Base-by-base conservation (phyloP, 2,329 filamentous ascomycete genomes). In the Periconia macrospinosa region DNA sequence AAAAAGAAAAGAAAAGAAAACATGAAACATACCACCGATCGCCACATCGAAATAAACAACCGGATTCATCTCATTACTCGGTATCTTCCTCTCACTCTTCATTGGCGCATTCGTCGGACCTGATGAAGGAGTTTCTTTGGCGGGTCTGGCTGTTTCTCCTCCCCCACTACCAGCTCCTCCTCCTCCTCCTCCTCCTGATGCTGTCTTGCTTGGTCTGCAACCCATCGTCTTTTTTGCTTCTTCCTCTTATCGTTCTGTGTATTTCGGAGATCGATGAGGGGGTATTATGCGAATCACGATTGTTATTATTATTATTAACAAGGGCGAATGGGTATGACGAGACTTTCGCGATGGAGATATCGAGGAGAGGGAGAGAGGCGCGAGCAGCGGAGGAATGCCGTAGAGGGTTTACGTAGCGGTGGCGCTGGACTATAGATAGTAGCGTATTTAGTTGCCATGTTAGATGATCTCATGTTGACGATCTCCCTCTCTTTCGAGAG, bases 11-110 rank as follows among this genome's bases (percentile, higher is more conserved):
- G n/a, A n/a, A 30, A 6, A 49, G 7, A 7, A 18, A 20, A 8
- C 23, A 27, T 27, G 10, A 27, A 51, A 30, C 49, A 30, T 47
- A 52, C 51, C 50, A 43, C 57, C 59, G 17, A 60, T 57, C 0
- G 53, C 33, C 33, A 62, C 52, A 19, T 62, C 59, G 23, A 62
- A 62, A 45, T 58, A 62, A 1, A 62, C 57, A 15, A 62, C 30
- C 2, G 59, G 59, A 35, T 62, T 62, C 8, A 58, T 53, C 13
- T 52, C 51, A 41, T 57, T 54, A 15, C 53, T 42, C 18, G 48
- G 42, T 10, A 49, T 27, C 19, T 58, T 58, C 6, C 11, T 37
- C 33, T 37, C 33, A 10, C 33, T 37, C 33, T 37, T 37, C 33
- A 37, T 37, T 5, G 33, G 33, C 11, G 33, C 33, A 10, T 5